Base-by-base conservation (phyloP, 2,329 filamentous ascomycete species). In the Lecanosticta acicola region DNA sequence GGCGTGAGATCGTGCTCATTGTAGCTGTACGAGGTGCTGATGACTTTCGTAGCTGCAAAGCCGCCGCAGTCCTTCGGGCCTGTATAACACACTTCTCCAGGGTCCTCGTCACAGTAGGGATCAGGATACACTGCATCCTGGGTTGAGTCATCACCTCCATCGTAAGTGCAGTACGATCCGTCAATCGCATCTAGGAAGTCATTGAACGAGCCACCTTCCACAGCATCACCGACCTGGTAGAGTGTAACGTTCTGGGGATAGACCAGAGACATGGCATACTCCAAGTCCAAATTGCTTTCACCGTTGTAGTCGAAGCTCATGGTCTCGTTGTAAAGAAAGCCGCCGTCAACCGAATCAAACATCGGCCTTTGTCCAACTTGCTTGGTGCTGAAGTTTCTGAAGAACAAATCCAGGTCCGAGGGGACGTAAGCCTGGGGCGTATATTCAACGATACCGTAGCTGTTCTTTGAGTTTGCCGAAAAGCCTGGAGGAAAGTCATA, bases 1-100 rank as follows among this genome's bases (percentile, higher is more conserved):
- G 66, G 64, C 1, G 73, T 70, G 8, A 75, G 62, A 40, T 73
- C 48, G 26, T 46, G 38, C 32, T 54, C 51, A 24, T 54, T 48
- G 71, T 73, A 73, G 9, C 67, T 70, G 58, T 80, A 80, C 8
- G 72, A 77, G 14, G 75, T 75, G 16, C 69, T 73, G 45, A 79
- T 74, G 45, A 79, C 76, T 46, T 78, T 77, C 2, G 77, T 71
- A 3, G 72, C 58, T 3, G 63, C 52, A 39, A 65, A 69, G 2
- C 57, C 63, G 32, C 75, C 75, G 57, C 75, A 78, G 45, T 67
- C 63, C 48, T 70, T 60, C 10, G 64, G 50, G 2, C 68, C 67
- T 37, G 68, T 61, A 51, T 70, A 75, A 5, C 53, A 46, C 59
- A 5, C 24, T 52, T 61, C 53, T 49, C 58, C 3, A 36, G 20